phyloP scores from a whole-genome alignment of 2,329 filamentous ascomycete genomes.

The Xylaria digitata region DNA sequence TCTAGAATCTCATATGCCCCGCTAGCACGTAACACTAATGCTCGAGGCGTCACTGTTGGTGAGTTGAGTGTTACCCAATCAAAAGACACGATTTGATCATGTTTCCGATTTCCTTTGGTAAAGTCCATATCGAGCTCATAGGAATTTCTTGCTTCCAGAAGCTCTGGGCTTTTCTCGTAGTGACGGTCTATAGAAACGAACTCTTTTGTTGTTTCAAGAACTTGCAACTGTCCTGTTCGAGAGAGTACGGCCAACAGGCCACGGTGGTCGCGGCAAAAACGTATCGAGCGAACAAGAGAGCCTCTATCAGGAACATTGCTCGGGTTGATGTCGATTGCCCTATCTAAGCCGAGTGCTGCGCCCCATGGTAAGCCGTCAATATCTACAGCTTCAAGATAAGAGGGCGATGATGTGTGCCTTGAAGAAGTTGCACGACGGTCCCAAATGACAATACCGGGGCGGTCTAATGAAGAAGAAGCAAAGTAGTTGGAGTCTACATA shows the following conservation, averaged over 20 bases:
- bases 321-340: conserved; percentile 66
- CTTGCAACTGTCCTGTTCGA: conserved; percentile 71
- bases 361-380: conserved; percentile 73
- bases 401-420: conserved; percentile 62
- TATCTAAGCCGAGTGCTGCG: conserved; percentile 67
- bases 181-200: conserved; percentile 55
- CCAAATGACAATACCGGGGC: conserved; percentile 81
- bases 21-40: conserved; percentile 69
- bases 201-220: conserved; percentile 69
- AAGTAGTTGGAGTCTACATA: conserved; percentile 86
- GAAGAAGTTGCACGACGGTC: conserved; percentile 73
- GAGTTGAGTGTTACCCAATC: conserved; percentile 73
- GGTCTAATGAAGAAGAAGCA: conserved; percentile 80
- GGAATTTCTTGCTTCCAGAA: conserved; percentile 69
- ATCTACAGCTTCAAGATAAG: conserved; percentile 69
- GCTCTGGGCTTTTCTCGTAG: conserved; percentile 64
- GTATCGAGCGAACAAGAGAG: conserved; percentile 70
- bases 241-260: conserved; percentile 72
- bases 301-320: conserved; percentile 66
- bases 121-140: conserved; percentile 72
- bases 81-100: conserved; percentile 73
- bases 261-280: conserved; percentile 71
- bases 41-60: conserved; percentile 65
- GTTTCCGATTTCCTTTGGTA: conserved; percentile 62
- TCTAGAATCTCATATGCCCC: conserved; percentile 71